These are phyloP conservation scores for Medicago ruthenica DNA, from an alignment of 306 rosid genomes.

Conservation along the genomic window DNA sequence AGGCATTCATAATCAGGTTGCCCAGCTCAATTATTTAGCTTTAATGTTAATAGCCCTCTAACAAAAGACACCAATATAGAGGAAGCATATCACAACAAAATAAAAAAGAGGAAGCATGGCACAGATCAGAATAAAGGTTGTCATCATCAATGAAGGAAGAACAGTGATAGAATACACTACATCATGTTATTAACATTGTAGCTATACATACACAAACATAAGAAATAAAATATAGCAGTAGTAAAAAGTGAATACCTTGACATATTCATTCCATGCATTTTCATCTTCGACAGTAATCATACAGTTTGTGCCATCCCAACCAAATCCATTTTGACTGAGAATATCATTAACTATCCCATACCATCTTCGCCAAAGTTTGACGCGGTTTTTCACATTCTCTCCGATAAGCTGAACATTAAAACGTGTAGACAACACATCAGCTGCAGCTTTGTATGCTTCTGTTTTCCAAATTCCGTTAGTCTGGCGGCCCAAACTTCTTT, in stretches of 20 bases:
- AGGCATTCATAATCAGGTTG: no score
- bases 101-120: no score
- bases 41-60: no score
- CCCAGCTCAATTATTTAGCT: no score
- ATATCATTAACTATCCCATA: slow-evolving; percentile 9
- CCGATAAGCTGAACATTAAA: background rate
- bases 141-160: no score
- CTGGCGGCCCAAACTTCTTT: background rate
- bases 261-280: slow-evolving; percentile 18
- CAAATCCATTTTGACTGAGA: slow-evolving; percentile 8
- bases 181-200: no score
- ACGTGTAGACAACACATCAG: background rate
- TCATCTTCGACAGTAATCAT: background rate
- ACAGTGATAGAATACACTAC: no score
- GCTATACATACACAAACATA: background rate
- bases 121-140: no score
- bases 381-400: background rate
- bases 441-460: slow-evolving; percentile 3
- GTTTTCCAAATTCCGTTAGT: background rate
- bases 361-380: background rate
- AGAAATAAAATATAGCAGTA: background rate
- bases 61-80: no score
- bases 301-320: background rate
- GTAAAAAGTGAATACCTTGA: background rate
- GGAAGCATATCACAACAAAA: no score